Conservation (phyloP, 768 basidiomycete genomes). For the Stropharia rugosoannulata region DNA sequence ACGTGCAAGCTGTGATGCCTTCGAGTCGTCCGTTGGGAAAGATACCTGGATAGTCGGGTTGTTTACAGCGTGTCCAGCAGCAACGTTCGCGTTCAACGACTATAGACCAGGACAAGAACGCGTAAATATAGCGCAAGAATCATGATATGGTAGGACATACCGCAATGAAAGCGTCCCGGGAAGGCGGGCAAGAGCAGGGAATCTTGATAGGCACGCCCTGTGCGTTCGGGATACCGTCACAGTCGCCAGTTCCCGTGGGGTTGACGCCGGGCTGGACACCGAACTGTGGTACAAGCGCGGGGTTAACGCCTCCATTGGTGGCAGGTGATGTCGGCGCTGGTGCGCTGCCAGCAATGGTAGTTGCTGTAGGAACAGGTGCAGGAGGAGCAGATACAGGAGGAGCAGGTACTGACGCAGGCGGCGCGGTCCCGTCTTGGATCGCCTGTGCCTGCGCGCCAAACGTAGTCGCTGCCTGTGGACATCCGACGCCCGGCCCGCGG, state of each 20-base stretch:
- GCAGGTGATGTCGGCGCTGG: constrained; percentile 18
- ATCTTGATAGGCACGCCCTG: constrained; percentile 57
- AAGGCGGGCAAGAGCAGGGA: constrained; percentile 46
- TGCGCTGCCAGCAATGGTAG: background rate
- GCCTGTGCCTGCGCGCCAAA: constrained; percentile 44
- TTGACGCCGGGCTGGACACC: constrained; percentile 56
- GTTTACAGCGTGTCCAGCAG: constrained; percentile 61
- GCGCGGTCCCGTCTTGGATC: constrained; percentile 29
- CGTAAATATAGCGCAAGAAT: background rate
- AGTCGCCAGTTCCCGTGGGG: constrained; percentile 71
- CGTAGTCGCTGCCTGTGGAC: constrained; percentile 65
- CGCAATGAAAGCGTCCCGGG: constrained; percentile 14
- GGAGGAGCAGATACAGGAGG: constrained; percentile 16
- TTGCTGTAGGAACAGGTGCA: constrained; percentile 19
- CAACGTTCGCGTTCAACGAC: constrained; percentile 55
- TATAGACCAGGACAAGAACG: constrained; percentile 8
- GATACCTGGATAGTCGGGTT: constrained; percentile 53
- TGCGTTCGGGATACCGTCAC: constrained; percentile 58
- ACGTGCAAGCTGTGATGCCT: constrained; percentile 52
- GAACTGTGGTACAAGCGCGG: constrained; percentile 57
- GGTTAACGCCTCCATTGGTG: constrained; percentile 42
- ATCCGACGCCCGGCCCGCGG: constrained; percentile 64
- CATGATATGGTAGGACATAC: background rate
- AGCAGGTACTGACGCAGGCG: background rate
- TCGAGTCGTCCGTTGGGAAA: constrained; percentile 64